Base-by-base conservation (phyloP, 2,329 filamentous ascomycete genomes). In the Sphaerulina musiva region DNA sequence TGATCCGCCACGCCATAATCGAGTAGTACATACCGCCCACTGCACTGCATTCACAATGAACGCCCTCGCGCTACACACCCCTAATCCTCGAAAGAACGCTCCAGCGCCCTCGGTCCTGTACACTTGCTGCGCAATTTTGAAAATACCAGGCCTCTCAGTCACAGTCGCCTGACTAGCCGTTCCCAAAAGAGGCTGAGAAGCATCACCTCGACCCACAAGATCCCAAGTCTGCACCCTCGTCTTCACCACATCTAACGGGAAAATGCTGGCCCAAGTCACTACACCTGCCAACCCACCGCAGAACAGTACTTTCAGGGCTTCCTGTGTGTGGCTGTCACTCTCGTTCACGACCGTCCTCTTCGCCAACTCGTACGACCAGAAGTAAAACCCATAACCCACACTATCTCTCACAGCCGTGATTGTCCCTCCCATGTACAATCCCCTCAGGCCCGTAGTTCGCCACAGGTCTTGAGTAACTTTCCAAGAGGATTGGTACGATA, bases 371-470 rank as follows among this genome's bases (percentile, higher is more conserved):
- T 96, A 97, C 1, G 86, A 86, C 87, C 87, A 95, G 70, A 97
- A 97, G 68, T 96, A 97, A 70, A 96, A 96, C 0, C 91, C 92
- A 72, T 96, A 97, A n/a, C 92, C 92, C 52, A 96, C 80, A 54
- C 86, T 85, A 71, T 97, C 92, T 47, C 92, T 79, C 40, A 92
- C 68, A 50, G 86, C 88, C 0, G 92, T 97, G 12, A 96, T 82
- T 0, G 74, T 76, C 17, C 92, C 92, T 17, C 90, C 92, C 58
- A 84, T 80, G 68, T 95, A 96, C 20, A 96, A 71, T 0, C 90
- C 91, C 39, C 78, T 76, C 3, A 89, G 53, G 0, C 85, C 69
- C 47, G 64, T 73, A 55, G 62, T 60, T 60, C 53, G 48, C 68
- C 69, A 70, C 11, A 70, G 50, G 39, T 68, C 64, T 32, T 53